Conservation (phyloP, 2,329 filamentous ascomycete species). For the Neofusicoccum parvum region DNA sequence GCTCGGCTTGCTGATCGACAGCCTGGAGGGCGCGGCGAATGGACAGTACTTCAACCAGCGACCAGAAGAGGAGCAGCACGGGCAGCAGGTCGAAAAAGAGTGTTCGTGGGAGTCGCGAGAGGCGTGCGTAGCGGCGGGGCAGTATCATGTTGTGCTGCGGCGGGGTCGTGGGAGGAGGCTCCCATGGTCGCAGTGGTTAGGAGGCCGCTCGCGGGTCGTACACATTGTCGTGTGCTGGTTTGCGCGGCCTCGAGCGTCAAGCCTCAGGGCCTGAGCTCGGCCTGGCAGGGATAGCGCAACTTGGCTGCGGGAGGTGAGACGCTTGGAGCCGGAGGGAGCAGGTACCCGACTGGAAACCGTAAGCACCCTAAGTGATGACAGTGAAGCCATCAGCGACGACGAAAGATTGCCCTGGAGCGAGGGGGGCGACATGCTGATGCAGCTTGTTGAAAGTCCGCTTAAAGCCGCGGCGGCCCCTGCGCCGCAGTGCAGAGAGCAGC, state of each 20-base stretch:
- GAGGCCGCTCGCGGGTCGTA: neutral
- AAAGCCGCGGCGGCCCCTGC: no score
- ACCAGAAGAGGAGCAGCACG: slow-evolving; percentile 13
- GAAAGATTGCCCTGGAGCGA: no score
- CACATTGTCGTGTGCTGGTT: slow-evolving; percentile 5
- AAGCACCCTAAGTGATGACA: no score
- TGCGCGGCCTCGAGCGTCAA: slow-evolving; percentile 14
- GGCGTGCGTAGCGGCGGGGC: slow-evolving; percentile 17
- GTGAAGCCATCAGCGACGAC: no score
- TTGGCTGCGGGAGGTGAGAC: neutral
- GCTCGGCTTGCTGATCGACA: slow-evolving; percentile 1
- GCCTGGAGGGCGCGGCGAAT: slow-evolving; percentile 13
- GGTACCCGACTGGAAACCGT: neutral
- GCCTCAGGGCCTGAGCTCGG: slow-evolving; percentile 1
- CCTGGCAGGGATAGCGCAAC: neutral
- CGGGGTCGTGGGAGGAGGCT: neutral
- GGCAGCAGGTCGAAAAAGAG: slow-evolving; percentile 19
- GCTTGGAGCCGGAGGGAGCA: neutral
- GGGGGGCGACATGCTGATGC: no score
- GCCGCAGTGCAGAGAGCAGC: no score
- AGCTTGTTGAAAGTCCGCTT: no score
- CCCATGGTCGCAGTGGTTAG: slow-evolving; percentile 4
- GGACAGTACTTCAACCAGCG: slow-evolving; percentile 8
- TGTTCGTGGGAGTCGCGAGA: slow-evolving; percentile 18
- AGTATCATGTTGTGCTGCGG: neutral